Evolutionary conservation across 139 green algal genomes (phyloP).

Genomic region (Picochlorum sp.): DNA sequence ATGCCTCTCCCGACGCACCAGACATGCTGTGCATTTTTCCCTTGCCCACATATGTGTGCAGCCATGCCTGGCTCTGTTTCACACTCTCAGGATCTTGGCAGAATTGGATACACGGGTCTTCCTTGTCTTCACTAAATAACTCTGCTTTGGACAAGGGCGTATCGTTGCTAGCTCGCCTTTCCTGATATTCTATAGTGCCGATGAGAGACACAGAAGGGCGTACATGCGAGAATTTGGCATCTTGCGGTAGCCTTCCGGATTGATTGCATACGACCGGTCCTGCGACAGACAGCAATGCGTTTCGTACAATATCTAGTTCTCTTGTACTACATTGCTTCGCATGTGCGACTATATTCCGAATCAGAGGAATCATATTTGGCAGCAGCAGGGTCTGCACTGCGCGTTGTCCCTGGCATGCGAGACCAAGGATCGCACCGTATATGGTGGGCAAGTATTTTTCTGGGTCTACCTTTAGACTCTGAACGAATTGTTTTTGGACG

Average conservation of each 20-base stretch:
- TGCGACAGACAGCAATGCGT: background rate
- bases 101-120: constrained; percentile 1
- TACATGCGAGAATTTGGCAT: too few relatives aligned
- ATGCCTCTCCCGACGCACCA: too few relatives aligned
- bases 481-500: constrained; percentile 40
- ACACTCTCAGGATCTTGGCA: background rate
- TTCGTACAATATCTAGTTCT: background rate
- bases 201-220: too few relatives aligned
- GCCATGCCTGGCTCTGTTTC: background rate
- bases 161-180: too few relatives aligned
- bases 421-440: constrained; percentile 49
- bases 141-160: background rate
- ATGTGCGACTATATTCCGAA: constrained; percentile 20
- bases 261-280: background rate
- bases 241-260: too few relatives aligned
- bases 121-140: background rate
- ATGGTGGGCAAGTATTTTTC: constrained; percentile 39
- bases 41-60: background rate
- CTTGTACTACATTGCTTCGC: background rate
- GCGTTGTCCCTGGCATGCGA: constrained; percentile 55
- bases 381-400: constrained; percentile 57
- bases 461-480: constrained; percentile 37
- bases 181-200: too few relatives aligned
- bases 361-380: constrained; percentile 58
- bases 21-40: too few relatives aligned